A percentile compares a stretch with the other conserved stretches of the same genome.
These are phyloP conservation scores for Ophiosphaerella korrae DNA, from an alignment of 2,329 filamentous ascomycete species.

Conservation along the genomic window DNA sequence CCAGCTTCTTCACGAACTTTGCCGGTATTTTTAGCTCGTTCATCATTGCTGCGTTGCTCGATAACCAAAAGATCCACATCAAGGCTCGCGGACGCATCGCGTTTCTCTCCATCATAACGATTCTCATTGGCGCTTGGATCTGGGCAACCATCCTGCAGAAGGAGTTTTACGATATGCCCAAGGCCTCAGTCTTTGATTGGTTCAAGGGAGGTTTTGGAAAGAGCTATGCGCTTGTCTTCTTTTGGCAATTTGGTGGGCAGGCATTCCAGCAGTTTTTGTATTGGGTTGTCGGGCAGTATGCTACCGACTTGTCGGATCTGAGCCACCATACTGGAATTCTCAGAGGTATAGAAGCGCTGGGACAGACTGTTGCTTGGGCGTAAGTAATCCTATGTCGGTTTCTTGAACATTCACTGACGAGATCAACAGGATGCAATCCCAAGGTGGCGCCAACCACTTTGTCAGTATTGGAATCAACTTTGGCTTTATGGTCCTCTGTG, in stretches of 20 bases:
- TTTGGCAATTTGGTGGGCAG: slow-evolving; percentile 45
- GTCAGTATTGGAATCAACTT: slow-evolving; percentile 46
- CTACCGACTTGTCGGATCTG: slow-evolving; percentile 37
- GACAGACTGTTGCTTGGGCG: slow-evolving; percentile 46
- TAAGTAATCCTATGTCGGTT: slow-evolving; percentile 15
- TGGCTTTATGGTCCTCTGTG: slow-evolving; percentile 36
- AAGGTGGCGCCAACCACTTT: slow-evolving; percentile 44
- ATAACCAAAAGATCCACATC: slow-evolving; percentile 41
- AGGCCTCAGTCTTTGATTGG: slow-evolving; percentile 40
- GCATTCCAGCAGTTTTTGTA: slow-evolving; percentile 46
- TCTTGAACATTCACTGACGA: slow-evolving; percentile 12
- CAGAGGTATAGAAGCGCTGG: slow-evolving; percentile 41
- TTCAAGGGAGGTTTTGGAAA: slow-evolving; percentile 42
- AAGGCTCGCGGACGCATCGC: slow-evolving; percentile 39
- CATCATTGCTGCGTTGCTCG: slow-evolving; percentile 40
- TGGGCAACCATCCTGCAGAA: slow-evolving; percentile 42
- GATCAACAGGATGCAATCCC: slow-evolving; percentile 36
- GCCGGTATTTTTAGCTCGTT: slow-evolving; percentile 44
- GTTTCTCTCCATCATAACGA: slow-evolving; percentile 34
- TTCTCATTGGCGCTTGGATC: slow-evolving; percentile 43
- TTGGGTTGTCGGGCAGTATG: slow-evolving; percentile 45
- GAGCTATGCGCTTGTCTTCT: slow-evolving; percentile 41
- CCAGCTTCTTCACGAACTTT: slow-evolving; percentile 46
- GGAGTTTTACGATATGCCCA: slow-evolving; percentile 35
- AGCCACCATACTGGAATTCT: slow-evolving; percentile 45